Percentiles rank a stretch among this genome's conserved stretches.
Evolutionary conservation across 257 asterid genomes (phyloP).

Genomic region (Henckelia pumila): DNA sequence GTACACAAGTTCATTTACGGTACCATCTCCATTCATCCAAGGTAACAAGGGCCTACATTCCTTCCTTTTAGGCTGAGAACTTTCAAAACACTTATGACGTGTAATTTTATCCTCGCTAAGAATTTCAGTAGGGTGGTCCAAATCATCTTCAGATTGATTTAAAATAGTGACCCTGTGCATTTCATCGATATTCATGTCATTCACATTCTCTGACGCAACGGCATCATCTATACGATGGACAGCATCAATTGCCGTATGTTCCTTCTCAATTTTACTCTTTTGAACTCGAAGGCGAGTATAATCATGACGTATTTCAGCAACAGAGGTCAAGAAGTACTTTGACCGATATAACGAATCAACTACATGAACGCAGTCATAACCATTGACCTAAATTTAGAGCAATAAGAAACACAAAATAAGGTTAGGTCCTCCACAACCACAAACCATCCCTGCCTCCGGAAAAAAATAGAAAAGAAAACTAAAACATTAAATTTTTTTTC

Average conservation of each 20-base stretch:
- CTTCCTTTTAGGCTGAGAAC: constrained; percentile 29
- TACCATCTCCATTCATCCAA: constrained; percentile 93
- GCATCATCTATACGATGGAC: constrained; percentile 24
- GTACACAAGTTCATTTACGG: constrained; percentile 68
- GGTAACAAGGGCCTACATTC: constrained; percentile 63
- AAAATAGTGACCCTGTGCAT: constrained; percentile 78
- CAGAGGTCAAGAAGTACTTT: constrained; percentile 74
- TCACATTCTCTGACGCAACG: constrained; percentile 34
- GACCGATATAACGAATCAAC: constrained; percentile 76
- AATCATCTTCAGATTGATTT: constrained; percentile 54
- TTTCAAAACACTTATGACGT: constrained; percentile 33
- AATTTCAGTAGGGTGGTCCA: constrained; percentile 37
- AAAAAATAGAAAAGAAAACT: constrained; percentile 5
- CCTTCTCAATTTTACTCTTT: constrained; percentile 31
- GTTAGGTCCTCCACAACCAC: constrained; percentile 11
- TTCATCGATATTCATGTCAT: constrained; percentile 31
- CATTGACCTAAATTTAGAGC: constrained; percentile 60
- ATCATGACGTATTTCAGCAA: constrained; percentile 27
- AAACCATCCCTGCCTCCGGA: not conserved
- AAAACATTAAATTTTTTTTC: not conserved
- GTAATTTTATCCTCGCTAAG: constrained; percentile 28
- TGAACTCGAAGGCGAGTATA: constrained; percentile 28
- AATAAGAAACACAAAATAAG: constrained; percentile 16
- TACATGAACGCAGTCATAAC: constrained; percentile 64
- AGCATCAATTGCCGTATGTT: constrained; percentile 25